phyloP scores from a whole-genome alignment of 768 basidiomycete genomes.

The Leccinum broughii region DNA sequence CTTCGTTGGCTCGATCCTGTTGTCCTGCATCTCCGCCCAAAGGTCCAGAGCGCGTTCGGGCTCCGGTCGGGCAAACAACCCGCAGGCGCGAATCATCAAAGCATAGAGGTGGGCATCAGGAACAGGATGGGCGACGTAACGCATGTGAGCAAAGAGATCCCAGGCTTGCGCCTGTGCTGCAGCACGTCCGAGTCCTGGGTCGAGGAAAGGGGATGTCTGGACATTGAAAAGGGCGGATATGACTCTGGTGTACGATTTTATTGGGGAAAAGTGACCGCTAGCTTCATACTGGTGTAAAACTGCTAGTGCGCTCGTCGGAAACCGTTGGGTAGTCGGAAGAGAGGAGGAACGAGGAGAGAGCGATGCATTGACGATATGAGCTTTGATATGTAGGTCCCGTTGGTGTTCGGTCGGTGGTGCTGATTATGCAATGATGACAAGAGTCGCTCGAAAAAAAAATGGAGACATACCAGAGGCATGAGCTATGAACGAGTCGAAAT shows the following conservation, averaged over 20 bases:
- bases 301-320: conserved; percentile 63
- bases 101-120: conserved; percentile 76
- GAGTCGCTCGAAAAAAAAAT: not conserved
- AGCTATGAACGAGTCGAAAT: conserved; percentile 47
- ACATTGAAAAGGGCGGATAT: conserved; percentile 59
- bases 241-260: conserved; percentile 70
- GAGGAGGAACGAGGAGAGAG: conserved; percentile 22
- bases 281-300: conserved; percentile 75
- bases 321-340: conserved; percentile 29
- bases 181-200: conserved; percentile 34
- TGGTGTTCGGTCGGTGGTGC: conserved; percentile 51
- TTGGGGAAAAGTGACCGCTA: conserved; percentile 60
- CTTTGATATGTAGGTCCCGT: conserved; percentile 71
- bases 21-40: conserved; percentile 91
- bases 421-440: conserved; percentile 18
- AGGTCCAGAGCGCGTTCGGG: conserved; percentile 92
- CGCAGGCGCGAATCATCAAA: conserved; percentile 87
- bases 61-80: conserved; percentile 59
- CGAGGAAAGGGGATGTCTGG: conserved; percentile 32
- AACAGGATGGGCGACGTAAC: conserved; percentile 86
- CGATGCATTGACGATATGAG: conserved; percentile 44
- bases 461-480: conserved; percentile 43
- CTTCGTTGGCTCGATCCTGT: conserved; percentile 57
- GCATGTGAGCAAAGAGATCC: conserved; percentile 96
- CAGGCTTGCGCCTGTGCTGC: conserved; percentile 76